Evolutionary conservation across 1,284 basidiomycete species (phyloP).

Genomic region (Ceratobasidium sp.): DNA sequence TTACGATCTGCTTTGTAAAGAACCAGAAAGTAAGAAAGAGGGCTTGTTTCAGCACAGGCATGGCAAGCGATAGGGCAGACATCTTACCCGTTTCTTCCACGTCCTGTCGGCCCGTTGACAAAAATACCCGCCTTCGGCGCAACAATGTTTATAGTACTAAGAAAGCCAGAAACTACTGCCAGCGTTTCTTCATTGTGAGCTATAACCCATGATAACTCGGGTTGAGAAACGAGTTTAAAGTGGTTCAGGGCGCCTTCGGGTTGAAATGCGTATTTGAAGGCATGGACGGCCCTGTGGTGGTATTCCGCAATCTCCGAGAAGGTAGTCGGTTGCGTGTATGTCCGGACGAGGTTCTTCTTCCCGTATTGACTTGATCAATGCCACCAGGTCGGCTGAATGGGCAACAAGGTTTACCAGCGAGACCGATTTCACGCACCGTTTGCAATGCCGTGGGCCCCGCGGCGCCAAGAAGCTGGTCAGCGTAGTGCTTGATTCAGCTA

Average conservation of each 20-base stretch:
- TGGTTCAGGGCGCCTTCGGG: slow-evolving; percentile 13
- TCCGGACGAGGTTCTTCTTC: background rate
- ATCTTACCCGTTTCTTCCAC: slow-evolving; percentile 42
- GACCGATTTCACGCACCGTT: slow-evolving; percentile 45
- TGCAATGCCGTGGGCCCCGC: slow-evolving; percentile 18
- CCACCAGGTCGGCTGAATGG: slow-evolving; percentile 10
- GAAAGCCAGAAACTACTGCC: slow-evolving; percentile 21
- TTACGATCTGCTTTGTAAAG: slow-evolving; percentile 42
- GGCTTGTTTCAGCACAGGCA: background rate
- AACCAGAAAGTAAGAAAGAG: background rate
- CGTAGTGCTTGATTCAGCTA: background rate
- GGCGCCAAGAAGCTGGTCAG: slow-evolving; percentile 2
- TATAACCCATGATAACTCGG: background rate
- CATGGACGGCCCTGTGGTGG: slow-evolving; percentile 28
- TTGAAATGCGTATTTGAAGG: slow-evolving; percentile 41
- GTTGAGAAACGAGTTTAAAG: slow-evolving; percentile 13
- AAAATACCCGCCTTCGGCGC: slow-evolving; percentile 35
- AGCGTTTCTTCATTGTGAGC: background rate
- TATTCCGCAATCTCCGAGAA: slow-evolving; percentile 34
- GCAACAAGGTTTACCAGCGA: slow-evolving; percentile 1
- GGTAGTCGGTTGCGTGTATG: slow-evolving; percentile 19
- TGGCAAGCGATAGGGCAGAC: background rate
- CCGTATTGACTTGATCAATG: background rate
- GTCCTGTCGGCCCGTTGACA: slow-evolving; percentile 18
- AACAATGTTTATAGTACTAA: slow-evolving; percentile 36